Evolutionary conservation across 129 eudicot genomes (phyloP).

Genomic region (Erigeron canadensis): DNA sequence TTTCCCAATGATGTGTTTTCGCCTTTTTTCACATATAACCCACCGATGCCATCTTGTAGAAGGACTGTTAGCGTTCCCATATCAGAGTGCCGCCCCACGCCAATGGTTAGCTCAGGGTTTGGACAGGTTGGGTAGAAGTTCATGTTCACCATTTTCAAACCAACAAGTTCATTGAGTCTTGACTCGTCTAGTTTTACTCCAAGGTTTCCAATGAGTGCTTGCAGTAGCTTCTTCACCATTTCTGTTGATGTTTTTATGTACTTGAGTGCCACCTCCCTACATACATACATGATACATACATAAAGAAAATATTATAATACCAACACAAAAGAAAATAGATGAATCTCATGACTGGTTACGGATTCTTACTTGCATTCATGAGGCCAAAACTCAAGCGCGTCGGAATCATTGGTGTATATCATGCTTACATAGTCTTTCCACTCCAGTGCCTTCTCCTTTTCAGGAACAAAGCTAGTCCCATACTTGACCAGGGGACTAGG

Average conservation of each 20-base stretch:
- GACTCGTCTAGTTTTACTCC: constrained; percentile 37
- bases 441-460: constrained; percentile 43
- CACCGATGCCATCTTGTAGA: constrained; percentile 57
- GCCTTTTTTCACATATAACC: constrained; percentile 37
- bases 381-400: constrained; percentile 50
- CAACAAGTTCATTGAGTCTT: constrained; percentile 27
- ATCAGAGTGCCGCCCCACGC: constrained; percentile 52
- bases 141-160: constrained; percentile 40
- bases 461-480: constrained; percentile 55
- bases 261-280: constrained; percentile 40
- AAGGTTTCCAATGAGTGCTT: constrained; percentile 31
- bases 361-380: constrained; percentile 39
- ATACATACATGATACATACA: neutral
- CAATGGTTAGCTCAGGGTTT: constrained; percentile 51
- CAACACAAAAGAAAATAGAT: too few relatives aligned
- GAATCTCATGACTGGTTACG: neutral
- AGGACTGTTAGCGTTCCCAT: constrained; percentile 46
- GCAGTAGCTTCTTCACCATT: constrained; percentile 40
- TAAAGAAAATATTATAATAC: neutral
- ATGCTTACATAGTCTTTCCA: constrained; percentile 53
- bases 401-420: constrained; percentile 43
- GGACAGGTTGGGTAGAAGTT: constrained; percentile 53
- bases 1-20: neutral
- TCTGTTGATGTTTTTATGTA: constrained; percentile 37
- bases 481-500: constrained; percentile 47